Evolutionary conservation across 371 early-diverging fungal genomes (phyloP).

Genomic region (Mucor piriformis): DNA sequence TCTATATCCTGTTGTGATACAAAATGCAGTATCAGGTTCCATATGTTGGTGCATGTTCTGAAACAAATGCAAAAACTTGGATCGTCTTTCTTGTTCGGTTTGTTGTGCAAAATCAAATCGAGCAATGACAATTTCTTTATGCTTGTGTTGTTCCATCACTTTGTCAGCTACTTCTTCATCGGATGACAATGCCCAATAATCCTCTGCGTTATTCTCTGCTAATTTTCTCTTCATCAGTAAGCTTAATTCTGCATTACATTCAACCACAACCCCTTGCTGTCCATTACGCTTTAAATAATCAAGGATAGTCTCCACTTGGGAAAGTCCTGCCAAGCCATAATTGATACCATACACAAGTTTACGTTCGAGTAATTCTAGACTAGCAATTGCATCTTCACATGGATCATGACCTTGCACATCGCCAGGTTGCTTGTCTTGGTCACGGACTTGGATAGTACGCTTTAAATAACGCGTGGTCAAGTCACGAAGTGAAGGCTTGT

Average conservation of each 20-base stretch:
- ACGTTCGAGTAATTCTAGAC: conserved; percentile 63
- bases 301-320: conserved; percentile 25
- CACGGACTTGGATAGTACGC: conserved; percentile 54
- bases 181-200: conserved; percentile 11
- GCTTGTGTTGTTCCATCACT: conserved; percentile 24
- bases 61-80: conserved; percentile 10
- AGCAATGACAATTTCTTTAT: conserved; percentile 19
- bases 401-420: conserved; percentile 66
- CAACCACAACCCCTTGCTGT: conserved; percentile 21
- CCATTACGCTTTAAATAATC: conserved; percentile 16
- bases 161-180: conserved; percentile 23
- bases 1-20: conserved; percentile 33
- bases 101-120: conserved; percentile 20
- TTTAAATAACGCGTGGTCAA: conserved; percentile 60
- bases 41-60: conserved; percentile 17
- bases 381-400: conserved; percentile 70
- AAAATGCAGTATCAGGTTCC: conserved; percentile 31
- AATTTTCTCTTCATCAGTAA: conserved; percentile 13
- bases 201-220: conserved; percentile 9
- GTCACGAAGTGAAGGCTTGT: conserved; percentile 54
- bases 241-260: conserved; percentile 16
- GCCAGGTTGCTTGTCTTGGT: conserved; percentile 20
- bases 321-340: conserved; percentile 30
- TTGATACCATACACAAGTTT: conserved; percentile 46
- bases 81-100: conserved; percentile 14